These are phyloP conservation scores for Grosmannia clavigera DNA, from an alignment of 2,329 filamentous ascomycete species.

Conservation along the genomic window DNA sequence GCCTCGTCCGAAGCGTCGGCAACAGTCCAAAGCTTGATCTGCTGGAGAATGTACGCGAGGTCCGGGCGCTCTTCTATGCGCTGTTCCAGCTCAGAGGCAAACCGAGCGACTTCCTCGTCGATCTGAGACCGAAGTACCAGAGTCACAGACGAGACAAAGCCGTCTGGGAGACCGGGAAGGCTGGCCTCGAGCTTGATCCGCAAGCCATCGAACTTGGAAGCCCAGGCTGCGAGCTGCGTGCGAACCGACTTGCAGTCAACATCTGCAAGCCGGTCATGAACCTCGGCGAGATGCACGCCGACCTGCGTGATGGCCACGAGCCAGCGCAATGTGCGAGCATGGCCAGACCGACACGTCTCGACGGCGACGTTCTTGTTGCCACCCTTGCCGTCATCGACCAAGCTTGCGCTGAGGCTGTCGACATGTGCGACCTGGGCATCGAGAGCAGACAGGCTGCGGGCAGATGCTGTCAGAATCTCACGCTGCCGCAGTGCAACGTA, in stretches of 20 bases:
- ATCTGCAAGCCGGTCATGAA: conserved; percentile 54
- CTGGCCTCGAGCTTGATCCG: conserved; percentile 24
- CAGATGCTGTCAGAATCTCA: conserved; percentile 25
- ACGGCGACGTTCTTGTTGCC: background rate
- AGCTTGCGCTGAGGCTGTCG: conserved; percentile 1
- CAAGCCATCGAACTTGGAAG: conserved; percentile 29
- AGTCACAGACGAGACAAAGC: conserved; percentile 31
- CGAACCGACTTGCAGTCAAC: conserved; percentile 32
- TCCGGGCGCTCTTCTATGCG: conserved; percentile 38
- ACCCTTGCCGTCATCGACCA: background rate
- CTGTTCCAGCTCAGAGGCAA: conserved; percentile 29
- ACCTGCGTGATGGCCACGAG: conserved; percentile 56
- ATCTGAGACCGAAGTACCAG: conserved; percentile 22
- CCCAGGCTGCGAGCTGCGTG: conserved; percentile 36
- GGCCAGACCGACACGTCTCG: conserved; percentile 12
- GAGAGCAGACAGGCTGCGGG: background rate
- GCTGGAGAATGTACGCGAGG: conserved; percentile 50
- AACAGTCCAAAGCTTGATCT: conserved; percentile 53
- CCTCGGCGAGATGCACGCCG: conserved; percentile 46
- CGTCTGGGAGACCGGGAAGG: conserved; percentile 36
- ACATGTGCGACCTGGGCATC: conserved; percentile 8
- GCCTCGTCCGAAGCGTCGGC: background rate
- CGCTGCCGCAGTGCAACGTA: conserved; percentile 52
- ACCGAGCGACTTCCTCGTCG: conserved; percentile 22
- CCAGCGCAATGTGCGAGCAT: conserved; percentile 37